phyloP scores from a whole-genome alignment of 768 basidiomycete genomes.

The Dentipellis sp. region DNA sequence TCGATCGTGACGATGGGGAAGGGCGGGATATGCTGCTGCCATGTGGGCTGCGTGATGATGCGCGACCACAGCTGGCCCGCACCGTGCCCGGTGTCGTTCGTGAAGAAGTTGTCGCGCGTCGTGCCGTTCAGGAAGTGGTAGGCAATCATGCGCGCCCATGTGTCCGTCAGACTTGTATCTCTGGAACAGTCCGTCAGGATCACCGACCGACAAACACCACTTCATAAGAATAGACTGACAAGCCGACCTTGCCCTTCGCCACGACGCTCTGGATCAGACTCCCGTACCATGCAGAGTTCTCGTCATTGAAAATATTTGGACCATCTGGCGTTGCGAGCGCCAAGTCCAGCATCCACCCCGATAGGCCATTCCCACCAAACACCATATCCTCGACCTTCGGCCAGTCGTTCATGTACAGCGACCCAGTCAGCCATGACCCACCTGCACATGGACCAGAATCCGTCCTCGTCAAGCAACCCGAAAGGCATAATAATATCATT shows the following conservation, averaged over 20 bases:
- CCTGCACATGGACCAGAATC: conserved; percentile 23
- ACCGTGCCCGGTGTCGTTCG: conserved; percentile 51
- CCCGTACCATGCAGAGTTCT: conserved; percentile 45
- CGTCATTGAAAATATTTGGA: conserved; percentile 30
- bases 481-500: too few species aligned
- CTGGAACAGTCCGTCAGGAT: conserved; percentile 21
- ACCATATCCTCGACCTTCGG: conserved; percentile 49
- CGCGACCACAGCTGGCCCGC: conserved; percentile 65
- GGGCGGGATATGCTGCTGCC: conserved; percentile 40
- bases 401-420: conserved; percentile 56
- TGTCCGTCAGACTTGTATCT: conserved; percentile 56
- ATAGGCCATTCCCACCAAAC: conserved; percentile 41
- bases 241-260: conserved; percentile 42
- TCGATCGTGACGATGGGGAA: conserved; percentile 61
- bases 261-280: conserved; percentile 45
- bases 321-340: conserved; percentile 47
- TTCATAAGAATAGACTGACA: conserved; percentile 30
- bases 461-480: too few species aligned
- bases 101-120: conserved; percentile 46
- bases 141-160: conserved; percentile 56
- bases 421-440: conserved; percentile 62
- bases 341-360: conserved; percentile 51
- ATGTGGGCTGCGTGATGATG: conserved; percentile 41
- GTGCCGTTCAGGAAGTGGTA: conserved; percentile 72
- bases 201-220: neutral